These are phyloP conservation scores for Heliamphora exappendiculata DNA, from an alignment of 148 eudicot genomes.

Conservation along the genomic window DNA sequence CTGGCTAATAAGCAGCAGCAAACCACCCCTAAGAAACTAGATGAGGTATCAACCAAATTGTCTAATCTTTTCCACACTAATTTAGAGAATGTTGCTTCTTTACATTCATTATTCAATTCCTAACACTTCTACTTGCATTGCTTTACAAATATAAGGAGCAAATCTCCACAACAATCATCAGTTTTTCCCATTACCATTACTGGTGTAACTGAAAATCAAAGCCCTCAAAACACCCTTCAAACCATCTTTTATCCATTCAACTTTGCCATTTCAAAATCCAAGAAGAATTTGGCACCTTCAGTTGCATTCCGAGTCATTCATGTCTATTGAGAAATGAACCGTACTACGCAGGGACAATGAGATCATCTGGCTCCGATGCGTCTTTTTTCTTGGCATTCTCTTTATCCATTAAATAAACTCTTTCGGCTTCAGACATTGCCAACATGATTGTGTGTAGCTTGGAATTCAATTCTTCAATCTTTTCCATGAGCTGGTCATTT, in stretches of 20 bases:
- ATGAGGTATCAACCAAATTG: too few relatives aligned
- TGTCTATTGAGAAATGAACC: neutral
- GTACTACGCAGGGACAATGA: slow-evolving; percentile 9
- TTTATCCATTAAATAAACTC: slow-evolving; percentile 53
- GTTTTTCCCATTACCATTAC: too few relatives aligned
- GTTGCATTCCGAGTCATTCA: neutral
- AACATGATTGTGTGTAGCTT: slow-evolving; percentile 52
- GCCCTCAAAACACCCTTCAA: too few relatives aligned
- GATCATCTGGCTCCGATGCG: slow-evolving; percentile 17
- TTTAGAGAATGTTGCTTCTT: too few relatives aligned
- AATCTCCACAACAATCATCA: too few relatives aligned
- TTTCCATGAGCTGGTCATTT: slow-evolving; percentile 57
- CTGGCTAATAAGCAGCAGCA: too few relatives aligned
- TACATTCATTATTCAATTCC: neutral
- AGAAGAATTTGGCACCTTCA: neutral
- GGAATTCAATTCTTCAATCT: slow-evolving; percentile 54
- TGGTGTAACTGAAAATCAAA: too few relatives aligned
- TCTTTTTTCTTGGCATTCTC: slow-evolving; percentile 57
- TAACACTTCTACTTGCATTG: neutral
- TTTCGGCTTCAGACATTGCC: slow-evolving; percentile 72
- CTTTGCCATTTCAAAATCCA: too few relatives aligned
- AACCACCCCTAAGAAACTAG: too few relatives aligned
- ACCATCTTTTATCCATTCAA: neutral
- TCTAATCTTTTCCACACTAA: too few relatives aligned
- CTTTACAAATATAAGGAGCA: too few relatives aligned